Evolutionary conservation across 345 rosid species (phyloP).

Genomic region (Murraya paniculata): DNA sequence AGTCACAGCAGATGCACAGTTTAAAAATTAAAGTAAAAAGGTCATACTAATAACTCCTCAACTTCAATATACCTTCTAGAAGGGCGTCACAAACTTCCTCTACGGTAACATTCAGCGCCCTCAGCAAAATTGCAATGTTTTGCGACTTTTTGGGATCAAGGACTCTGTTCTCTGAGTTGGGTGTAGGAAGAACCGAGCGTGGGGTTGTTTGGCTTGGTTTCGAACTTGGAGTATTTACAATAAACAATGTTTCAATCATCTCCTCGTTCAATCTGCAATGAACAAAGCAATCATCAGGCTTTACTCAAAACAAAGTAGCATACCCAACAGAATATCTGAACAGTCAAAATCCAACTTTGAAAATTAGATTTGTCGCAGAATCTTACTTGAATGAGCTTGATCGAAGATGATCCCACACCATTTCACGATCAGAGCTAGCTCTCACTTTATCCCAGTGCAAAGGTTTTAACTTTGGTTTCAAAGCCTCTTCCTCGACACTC

Average conservation of each 20-base stretch:
- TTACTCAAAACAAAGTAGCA: not conserved
- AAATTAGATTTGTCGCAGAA: not conserved
- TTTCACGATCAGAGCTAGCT: slow-evolving; percentile 97
- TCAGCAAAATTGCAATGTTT: slow-evolving; percentile 86
- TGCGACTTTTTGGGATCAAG: slow-evolving; percentile 96
- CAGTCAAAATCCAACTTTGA: not conserved
- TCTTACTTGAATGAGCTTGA: slow-evolving; percentile 82
- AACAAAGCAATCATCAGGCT: slow-evolving; percentile 1
- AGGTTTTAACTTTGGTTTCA: slow-evolving; percentile 75
- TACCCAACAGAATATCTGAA: not conserved
- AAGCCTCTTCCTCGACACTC: slow-evolving; percentile 40
- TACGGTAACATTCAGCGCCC: slow-evolving; percentile 85
- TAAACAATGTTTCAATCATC: slow-evolving; percentile 79
- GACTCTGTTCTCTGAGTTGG: slow-evolving; percentile 73
- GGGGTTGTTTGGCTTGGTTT: slow-evolving; percentile 61
- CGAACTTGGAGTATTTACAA: slow-evolving; percentile 56
- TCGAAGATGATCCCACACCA: slow-evolving; percentile 88
- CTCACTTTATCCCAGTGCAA: slow-evolving; percentile 96
- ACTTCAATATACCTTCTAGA: slow-evolving; percentile 61
- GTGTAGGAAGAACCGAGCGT: slow-evolving; percentile 45
- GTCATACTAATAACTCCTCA: not conserved
- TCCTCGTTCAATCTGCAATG: slow-evolving; percentile 83
- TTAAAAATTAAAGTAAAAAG: not conserved
- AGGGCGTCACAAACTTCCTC: slow-evolving; percentile 99
- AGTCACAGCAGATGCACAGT: not conserved